phyloP scores from a whole-genome alignment of 1,284 basidiomycete species.

The Microbotryum silenes-acaulis region DNA sequence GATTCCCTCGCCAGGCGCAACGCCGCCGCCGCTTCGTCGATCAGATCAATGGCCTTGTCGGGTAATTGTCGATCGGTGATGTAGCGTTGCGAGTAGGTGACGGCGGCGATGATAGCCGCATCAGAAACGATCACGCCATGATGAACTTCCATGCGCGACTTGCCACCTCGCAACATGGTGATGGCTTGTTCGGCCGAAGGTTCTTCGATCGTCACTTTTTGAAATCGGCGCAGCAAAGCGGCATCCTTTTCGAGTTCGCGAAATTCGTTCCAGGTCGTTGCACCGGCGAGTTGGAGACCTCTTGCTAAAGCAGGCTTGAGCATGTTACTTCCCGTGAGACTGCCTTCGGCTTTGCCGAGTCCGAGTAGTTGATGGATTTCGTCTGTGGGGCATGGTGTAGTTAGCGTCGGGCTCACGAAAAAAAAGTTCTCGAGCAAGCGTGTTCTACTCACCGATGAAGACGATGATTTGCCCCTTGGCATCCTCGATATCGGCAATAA shows the following conservation, averaged over 20 bases:
- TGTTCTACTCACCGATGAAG: constrained; percentile 12
- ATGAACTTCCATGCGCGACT: constrained; percentile 73
- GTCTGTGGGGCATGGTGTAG: constrained; percentile 63
- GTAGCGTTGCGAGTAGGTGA: neutral
- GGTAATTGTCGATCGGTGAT: constrained; percentile 79
- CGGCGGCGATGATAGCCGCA: constrained; percentile 72
- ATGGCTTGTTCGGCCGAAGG: constrained; percentile 65
- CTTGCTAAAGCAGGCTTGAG: constrained; percentile 79
- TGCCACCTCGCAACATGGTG: constrained; percentile 79
- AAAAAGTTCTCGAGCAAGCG: no score
- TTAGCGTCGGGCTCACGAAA: neutral
- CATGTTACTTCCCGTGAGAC: constrained; percentile 85
- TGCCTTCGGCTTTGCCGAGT: constrained; percentile 83
- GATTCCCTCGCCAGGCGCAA: constrained; percentile 79
- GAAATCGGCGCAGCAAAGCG: constrained; percentile 82
- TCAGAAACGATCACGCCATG: constrained; percentile 84
- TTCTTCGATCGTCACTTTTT: constrained; percentile 72
- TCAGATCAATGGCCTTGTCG: constrained; percentile 51
- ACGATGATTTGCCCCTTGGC: constrained; percentile 49
- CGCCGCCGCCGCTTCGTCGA: constrained; percentile 82
- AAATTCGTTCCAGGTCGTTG: constrained; percentile 59
- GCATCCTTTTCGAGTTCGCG: constrained; percentile 87
- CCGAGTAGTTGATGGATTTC: constrained; percentile 73
- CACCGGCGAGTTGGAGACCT: constrained; percentile 44
- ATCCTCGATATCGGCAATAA: constrained; percentile 74